Base-by-base conservation (phyloP, 305 asterid genomes). In the Fraxinus paxiana region DNA sequence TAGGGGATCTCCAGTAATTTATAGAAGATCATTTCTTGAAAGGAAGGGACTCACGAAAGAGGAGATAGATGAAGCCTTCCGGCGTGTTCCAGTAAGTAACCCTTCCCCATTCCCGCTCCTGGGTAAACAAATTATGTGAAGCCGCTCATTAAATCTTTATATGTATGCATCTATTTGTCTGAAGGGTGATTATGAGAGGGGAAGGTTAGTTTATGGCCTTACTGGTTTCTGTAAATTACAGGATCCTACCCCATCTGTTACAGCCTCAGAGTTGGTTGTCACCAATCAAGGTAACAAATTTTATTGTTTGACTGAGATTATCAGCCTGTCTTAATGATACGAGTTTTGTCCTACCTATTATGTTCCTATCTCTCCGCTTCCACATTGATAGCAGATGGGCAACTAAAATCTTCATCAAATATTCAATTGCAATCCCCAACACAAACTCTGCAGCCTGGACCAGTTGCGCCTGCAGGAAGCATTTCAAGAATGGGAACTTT, bases 21-120 rank as follows among this genome's bases (percentile, higher is more conserved):
- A 96, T 80, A 93, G 99, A 83, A 90, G 98, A 82, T 96, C 99
- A 13, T 96, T 96, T 94, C 99, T 96, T 22, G 99, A 96, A 91
- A 90, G 89, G 85, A 96, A 96, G 88, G 99, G 99, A 56, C 98
- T 96, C 83, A 92, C 99, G 1, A 96, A 92, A 87, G 99, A 96
- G 90, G 99, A 96, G 90, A 96, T 96, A 30, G 99, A 96, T 83
- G 99, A 96, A 88, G 97, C 99, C 84, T 96, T 96, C 84, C 92
- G 93, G 63, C 97, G 94, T 73, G 97, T 96, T 88, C 99, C 99
- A 46, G 98, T 94, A 85, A 82, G 97, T 80, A 71, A 24, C 46
- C 54, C 8, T 61, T 41, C 20, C 18, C 26, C 77, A 12, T 80
- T 63, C 75, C 80, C 73, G 72, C 22, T 3, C 75, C 8, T 22